phyloP scores from a whole-genome alignment of 306 rosid species.

The Citrullus colocynthis region DNA sequence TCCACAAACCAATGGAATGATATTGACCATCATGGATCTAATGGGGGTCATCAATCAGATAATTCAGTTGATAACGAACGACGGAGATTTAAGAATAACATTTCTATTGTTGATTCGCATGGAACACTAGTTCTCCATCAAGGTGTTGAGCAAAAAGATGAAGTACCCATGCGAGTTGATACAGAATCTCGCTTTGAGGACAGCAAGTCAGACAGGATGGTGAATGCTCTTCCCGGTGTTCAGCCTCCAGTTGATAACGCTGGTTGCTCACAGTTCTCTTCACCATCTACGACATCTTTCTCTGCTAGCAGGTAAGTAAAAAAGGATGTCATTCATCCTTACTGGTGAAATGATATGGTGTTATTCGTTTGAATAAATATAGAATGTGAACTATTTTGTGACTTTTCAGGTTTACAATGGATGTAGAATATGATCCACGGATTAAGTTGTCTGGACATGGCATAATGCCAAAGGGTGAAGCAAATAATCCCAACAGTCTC shows the following conservation, averaged over 20 bases:
- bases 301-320: slow-evolving; percentile 36
- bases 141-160: slow-evolving; percentile 21
- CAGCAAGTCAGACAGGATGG: slow-evolving; percentile 35
- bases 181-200: slow-evolving; percentile 20
- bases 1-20: slow-evolving; percentile 36
- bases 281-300: slow-evolving; percentile 46
- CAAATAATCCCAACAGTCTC: slow-evolving; percentile 38
- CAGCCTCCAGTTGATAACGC: slow-evolving; percentile 30
- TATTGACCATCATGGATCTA: slow-evolving; percentile 25
- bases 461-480: slow-evolving; percentile 46
- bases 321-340: not conserved
- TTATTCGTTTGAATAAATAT: not conserved
- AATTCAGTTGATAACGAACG: slow-evolving; percentile 24
- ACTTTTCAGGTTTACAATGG: slow-evolving; percentile 41
- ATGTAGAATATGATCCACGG: slow-evolving; percentile 45
- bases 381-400: not conserved
- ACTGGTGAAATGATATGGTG: not conserved
- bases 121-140: slow-evolving; percentile 19
- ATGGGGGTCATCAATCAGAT: slow-evolving; percentile 32
- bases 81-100: slow-evolving; percentile 9
- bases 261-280: slow-evolving; percentile 39
- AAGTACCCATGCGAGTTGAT: slow-evolving; percentile 22
- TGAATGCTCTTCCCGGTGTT: slow-evolving; percentile 28
- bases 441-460: slow-evolving; percentile 44
- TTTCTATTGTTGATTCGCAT: slow-evolving; percentile 22